These are phyloP conservation scores for Periglandula ipomoeae DNA, from an alignment of 2,329 filamentous ascomycete species.

Conservation along the genomic window DNA sequence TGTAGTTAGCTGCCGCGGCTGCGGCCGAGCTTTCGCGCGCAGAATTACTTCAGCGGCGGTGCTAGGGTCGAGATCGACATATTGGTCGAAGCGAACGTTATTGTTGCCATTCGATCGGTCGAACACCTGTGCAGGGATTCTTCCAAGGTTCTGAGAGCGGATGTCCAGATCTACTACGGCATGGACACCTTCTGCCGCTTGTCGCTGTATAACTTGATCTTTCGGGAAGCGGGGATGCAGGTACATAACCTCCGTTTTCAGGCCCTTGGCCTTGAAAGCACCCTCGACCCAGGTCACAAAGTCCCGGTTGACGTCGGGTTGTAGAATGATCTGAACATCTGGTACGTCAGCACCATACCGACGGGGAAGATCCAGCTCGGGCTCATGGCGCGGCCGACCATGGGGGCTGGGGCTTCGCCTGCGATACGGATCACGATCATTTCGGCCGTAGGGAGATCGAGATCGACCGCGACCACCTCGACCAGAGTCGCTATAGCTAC, in stretches of 20 bases:
- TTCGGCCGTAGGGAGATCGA: conserved; percentile 49
- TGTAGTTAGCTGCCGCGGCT: conserved; percentile 17
- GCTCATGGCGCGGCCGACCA: conserved; percentile 36
- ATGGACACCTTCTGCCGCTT: conserved; percentile 81
- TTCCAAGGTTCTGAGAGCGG: conserved; percentile 58
- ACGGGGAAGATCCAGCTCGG: conserved; percentile 62
- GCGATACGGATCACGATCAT: conserved; percentile 46
- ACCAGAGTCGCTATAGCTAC: conserved; percentile 30
- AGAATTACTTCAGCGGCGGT: conserved; percentile 75
- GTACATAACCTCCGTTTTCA: conserved; percentile 72
- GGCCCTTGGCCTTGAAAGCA: conserved; percentile 59
- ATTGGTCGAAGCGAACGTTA: conserved; percentile 79
- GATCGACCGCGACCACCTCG: conserved; percentile 52
- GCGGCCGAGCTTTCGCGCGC: conserved; percentile 48
- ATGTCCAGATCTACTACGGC: conserved; percentile 72
- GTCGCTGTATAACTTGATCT: conserved; percentile 69
- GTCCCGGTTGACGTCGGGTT: conserved; percentile 67
- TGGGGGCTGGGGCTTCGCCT: conserved; percentile 63
- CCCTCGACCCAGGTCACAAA: conserved; percentile 79
- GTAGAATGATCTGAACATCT: conserved; percentile 78
- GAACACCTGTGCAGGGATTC: conserved; percentile 77
- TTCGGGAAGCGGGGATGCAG: conserved; percentile 69
- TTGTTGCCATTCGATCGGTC: conserved; percentile 65
- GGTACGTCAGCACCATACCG: conserved; percentile 69
- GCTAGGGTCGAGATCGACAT: conserved; percentile 68